A percentile compares a stretch with the other conserved stretches of the same genome.
Conservation (phyloP, 495 filamentous ascomycete genomes). For the Clavariopsis aquatica region DNA sequence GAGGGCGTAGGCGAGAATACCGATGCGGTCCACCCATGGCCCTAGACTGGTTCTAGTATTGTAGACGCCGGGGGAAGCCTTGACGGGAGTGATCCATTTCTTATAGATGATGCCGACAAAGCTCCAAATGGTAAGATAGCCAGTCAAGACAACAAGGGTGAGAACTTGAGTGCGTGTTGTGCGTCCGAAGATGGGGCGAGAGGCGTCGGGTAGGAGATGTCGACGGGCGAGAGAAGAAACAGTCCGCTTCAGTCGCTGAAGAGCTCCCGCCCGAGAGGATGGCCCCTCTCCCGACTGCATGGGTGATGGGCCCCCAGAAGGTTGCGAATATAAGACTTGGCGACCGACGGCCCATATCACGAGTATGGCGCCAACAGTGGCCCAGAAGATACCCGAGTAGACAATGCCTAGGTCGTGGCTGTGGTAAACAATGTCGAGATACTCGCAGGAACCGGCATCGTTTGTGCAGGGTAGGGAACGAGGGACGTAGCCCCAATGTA, state of each 20-base stretch:
- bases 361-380: conserved; percentile 54
- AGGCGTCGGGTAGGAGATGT: conserved; percentile 47
- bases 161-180: conserved; percentile 52
- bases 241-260: conserved; percentile 19
- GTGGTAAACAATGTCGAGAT: conserved; percentile 62
- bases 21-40: conserved; percentile 63
- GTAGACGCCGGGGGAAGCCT: conserved; percentile 46
- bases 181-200: conserved; percentile 43
- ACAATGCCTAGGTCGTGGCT: conserved; percentile 61
- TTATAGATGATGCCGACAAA: conserved; percentile 63
- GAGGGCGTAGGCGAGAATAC: conserved; percentile 65
- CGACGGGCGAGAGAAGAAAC: conserved; percentile 27
- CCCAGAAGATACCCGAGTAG: conserved; percentile 64
- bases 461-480: conserved; percentile 60
- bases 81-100: conserved; percentile 62
- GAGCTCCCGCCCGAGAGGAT: neutral
- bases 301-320: neutral
- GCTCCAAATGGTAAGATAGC: conserved; percentile 62
- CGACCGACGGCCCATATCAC: conserved; percentile 39
- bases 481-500: conserved; percentile 63
- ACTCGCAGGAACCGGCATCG: conserved; percentile 62
- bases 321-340: conserved; percentile 34
- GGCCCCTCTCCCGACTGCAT: conserved; percentile 1
- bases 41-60: conserved; percentile 62
- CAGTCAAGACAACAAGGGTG: conserved; percentile 51